Evolutionary conservation across 257 asterid species (phyloP).

Genomic region (Plectranthus barbatus): DNA sequence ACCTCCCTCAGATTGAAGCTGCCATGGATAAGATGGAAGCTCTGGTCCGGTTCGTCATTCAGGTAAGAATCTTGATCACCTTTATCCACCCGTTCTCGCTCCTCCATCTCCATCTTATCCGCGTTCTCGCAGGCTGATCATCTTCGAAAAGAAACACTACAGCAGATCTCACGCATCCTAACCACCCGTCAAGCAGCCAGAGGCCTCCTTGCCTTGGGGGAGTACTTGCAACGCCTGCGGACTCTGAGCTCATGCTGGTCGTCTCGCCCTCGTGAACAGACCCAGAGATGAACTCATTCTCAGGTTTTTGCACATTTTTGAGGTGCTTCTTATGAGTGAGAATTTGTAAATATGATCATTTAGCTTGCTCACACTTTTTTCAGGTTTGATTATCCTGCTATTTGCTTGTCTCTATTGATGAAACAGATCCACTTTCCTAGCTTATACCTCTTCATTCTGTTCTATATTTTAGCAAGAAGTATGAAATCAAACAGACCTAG

Average conservation of each 20-base stretch:
- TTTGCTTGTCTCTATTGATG: neutral
- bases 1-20: slow-evolving; percentile 51
- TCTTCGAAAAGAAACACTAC: slow-evolving; percentile 43
- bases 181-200: slow-evolving; percentile 33
- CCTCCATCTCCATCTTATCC: neutral
- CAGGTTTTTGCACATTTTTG: slow-evolving; percentile 9
- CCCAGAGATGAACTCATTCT: neutral
- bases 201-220: slow-evolving; percentile 45
- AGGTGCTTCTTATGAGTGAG: slow-evolving; percentile 25
- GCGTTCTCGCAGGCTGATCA: slow-evolving; percentile 34
- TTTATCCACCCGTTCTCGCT: neutral
- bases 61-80: slow-evolving; percentile 36
- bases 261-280: slow-evolving; percentile 22
- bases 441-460: neutral
- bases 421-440: neutral
- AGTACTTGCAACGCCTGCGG: slow-evolving; percentile 43
- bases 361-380: neutral
- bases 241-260: slow-evolving; percentile 38
- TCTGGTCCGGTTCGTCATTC: slow-evolving; percentile 62
- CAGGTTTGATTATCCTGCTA: neutral
- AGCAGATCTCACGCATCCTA: slow-evolving; percentile 38
- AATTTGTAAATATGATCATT: slow-evolving; percentile 25
- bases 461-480: neutral
- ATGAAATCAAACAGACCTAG: neutral
- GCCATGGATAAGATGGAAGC: slow-evolving; percentile 65